A percentile compares a stretch with the other conserved stretches of the same genome.
Evolutionary conservation across 306 rosid genomes (phyloP).

Genomic region (Cucumis cinereus): DNA sequence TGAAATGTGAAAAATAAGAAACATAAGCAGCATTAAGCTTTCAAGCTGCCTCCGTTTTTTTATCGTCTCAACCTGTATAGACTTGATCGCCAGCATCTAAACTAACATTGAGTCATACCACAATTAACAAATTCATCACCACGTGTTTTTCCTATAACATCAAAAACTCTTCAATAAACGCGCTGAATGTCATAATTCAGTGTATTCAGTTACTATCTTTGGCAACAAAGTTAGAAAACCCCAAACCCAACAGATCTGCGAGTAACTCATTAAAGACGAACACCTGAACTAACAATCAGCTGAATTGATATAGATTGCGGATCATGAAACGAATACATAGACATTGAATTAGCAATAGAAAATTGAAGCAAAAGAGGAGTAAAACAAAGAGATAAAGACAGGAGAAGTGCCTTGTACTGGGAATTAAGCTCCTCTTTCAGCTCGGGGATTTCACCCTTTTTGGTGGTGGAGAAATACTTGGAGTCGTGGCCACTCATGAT

Average conservation of each 20-base stretch:
- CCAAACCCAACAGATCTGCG: conserved; percentile 20
- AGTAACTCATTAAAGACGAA: not conserved
- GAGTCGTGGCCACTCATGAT: conserved; percentile 96
- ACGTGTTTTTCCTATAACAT: not conserved
- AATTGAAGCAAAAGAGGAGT: not conserved
- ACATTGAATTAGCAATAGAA: not conserved
- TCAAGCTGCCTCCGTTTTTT: not conserved
- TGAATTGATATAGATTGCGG: conserved; percentile 17
- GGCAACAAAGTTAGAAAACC: not conserved
- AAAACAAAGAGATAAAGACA: conserved; percentile 7
- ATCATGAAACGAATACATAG: not conserved
- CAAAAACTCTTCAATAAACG: not conserved
- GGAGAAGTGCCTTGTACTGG: conserved; percentile 68
- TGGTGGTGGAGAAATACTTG: conserved; percentile 96
- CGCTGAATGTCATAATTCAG: not conserved
- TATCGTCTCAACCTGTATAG: not conserved
- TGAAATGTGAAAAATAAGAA: not conserved
- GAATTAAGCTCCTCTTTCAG: conserved; percentile 99
- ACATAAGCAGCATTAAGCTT: not conserved
- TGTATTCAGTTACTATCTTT: not conserved
- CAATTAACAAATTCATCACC: not conserved
- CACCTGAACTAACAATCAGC: not conserved
- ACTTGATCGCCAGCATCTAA: not conserved
- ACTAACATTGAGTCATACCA: not conserved
- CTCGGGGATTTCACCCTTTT: conserved; percentile 99